Conservation (phyloP, 2,329 filamentous ascomycete genomes). For the Stemphylium beticola region DNA sequence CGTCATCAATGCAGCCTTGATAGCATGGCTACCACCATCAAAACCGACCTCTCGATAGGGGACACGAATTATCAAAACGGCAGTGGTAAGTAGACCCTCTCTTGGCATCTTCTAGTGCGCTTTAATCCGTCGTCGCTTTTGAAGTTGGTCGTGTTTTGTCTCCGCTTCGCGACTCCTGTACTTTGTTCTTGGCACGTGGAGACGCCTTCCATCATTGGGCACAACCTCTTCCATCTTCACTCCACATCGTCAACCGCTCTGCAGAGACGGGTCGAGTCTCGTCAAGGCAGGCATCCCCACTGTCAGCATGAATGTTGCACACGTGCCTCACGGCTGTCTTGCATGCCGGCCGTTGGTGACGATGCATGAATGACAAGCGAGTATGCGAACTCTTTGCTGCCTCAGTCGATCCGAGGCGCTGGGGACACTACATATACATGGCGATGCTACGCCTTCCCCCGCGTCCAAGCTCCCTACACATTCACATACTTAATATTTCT, state of each 20-base stretch:
- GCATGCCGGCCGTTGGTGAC: slow-evolving; percentile 32
- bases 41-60: slow-evolving; percentile 40
- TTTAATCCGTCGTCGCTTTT: slow-evolving; percentile 35
- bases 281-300: slow-evolving; percentile 27
- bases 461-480: slow-evolving; percentile 35
- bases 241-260: slow-evolving; percentile 26
- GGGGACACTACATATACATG: slow-evolving; percentile 43
- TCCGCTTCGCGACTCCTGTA: slow-evolving; percentile 35
- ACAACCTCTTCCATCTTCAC: slow-evolving; percentile 18
- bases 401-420: slow-evolving; percentile 12
- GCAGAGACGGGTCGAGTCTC: slow-evolving; percentile 43
- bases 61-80: slow-evolving; percentile 40
- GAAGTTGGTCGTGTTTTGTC: slow-evolving; percentile 42
- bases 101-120: slow-evolving; percentile 27
- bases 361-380: slow-evolving; percentile 30
- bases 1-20: slow-evolving; percentile 37
- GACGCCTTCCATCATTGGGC: slow-evolving; percentile 28
- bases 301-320: slow-evolving; percentile 34
- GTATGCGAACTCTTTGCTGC: slow-evolving; percentile 16
- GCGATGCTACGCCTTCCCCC: slow-evolving; percentile 27
- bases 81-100: slow-evolving; percentile 40
- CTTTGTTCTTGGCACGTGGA: slow-evolving; percentile 26
- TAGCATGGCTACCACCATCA: slow-evolving; percentile 45
- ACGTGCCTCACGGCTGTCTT: slow-evolving; percentile 30
- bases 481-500: slow-evolving; percentile 39